Base-by-base conservation (phyloP, 106 monocot species). In the Allium cepa region DNA sequence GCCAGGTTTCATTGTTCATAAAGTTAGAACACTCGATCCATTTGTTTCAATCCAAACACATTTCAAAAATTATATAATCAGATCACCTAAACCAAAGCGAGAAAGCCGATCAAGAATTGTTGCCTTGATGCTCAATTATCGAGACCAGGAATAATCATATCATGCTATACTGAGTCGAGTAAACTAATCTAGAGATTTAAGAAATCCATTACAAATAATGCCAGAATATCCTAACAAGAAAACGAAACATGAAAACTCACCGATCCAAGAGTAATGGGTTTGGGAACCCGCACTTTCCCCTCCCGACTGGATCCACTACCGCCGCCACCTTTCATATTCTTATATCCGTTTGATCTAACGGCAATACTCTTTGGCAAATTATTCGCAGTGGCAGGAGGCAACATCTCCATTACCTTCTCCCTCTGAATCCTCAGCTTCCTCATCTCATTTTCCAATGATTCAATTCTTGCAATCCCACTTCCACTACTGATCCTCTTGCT, bases 291-390 rank as follows among this genome's bases (percentile, higher is more conserved):
- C 49, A 17, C 15, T 11, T 76, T 63, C 49, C 69, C 68, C 60
- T n/a, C 72, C 67, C 78, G 77, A 8, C 59, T 74, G 12, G 66
- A 11, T 7, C 9, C 17, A 2, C 57, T 70, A 17, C 57, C 75
- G 11, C 61, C 26, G 36, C 16, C 71, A 52, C 75, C 60, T 75
- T 89, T 92, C 36, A 36, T 36, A 36, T 36, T 36, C 15, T 79
- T 76, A 71, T 81, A 92, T 1, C 97, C 92, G 63, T 71, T 89
- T 6, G 97, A 92, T 11, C 92, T 72, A 36, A 97, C 72, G 7
- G 92, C 89, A 66, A 92, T 97, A 79, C 86, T 87, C 76, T 97
- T 97, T 49, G 97, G 97, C 45, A 89, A 36, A 36, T 2, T 36
- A 36, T 36, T 36, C 0, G 5, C 36, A 36, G 36, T 5, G 36